Base-by-base conservation (phyloP, 768 basidiomycete species). In the Phlegmacium glaucopus region DNA sequence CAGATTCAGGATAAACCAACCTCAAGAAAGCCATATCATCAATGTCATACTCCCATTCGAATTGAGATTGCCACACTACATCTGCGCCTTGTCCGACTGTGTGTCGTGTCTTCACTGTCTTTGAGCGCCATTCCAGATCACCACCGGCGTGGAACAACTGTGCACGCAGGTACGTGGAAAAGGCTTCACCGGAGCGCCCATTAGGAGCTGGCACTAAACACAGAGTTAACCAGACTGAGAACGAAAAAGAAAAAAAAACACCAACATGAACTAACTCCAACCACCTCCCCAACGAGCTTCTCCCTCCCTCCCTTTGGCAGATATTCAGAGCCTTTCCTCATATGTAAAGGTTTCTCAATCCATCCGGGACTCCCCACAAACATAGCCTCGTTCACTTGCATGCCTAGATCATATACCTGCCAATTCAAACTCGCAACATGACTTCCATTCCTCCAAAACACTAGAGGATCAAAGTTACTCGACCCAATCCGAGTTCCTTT, bases 331-430 rank as follows among this genome's bases (percentile, higher is more conserved):
- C 56, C 32, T 48, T 28, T 44, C 43, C 28, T 57, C 65, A 52
- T 62, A 45, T 49, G 68, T 44, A 16, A 47, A 38, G 82, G 80
- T 52, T 79, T 80, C 28, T 70, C 59, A 1, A 79, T 73, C 79
- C 78, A 84, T 1, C 82, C 82, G 2, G 62, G 55, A 3, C 71
- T 77, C 0, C 78, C 82, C 0, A 71, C 70, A 55, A 83, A 85
- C 74, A 85, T 71, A 0, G 71, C 82, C 58, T 82, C 83, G 53
- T 83, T 82, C 17, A 85, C 58, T 52, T 80, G 79, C 75, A 79
- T 77, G 1, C 76, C 75, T 1, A 52, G 56, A 55, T 83, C 81
- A 53, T 74, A 80, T n/a, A 65, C 68, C 61, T 84, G 82, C 82
- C 82, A 83, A 52, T 84, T 83, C 36, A 84, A 61, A 30, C 75